A percentile compares a stretch with the other conserved stretches of the same genome.
Evolutionary conservation across 1,139 yeast species (phyloP).

Genomic region (Diutina siamensis): DNA sequence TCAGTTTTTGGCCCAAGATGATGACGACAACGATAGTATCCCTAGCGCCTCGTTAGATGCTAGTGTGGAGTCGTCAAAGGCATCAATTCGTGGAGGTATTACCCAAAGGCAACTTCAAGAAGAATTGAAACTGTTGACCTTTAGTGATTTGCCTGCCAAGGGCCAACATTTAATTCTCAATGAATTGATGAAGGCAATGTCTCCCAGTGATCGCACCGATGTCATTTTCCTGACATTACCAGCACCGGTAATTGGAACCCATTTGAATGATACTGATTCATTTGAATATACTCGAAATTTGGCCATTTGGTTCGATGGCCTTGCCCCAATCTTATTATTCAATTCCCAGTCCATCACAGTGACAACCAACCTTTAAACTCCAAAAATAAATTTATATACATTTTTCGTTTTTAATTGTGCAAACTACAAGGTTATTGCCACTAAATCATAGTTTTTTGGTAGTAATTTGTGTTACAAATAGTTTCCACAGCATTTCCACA

Average conservation of each 20-base stretch:
- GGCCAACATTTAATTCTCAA: conserved; percentile 86
- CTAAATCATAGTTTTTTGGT: too few relatives aligned
- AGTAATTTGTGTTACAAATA: too few relatives aligned
- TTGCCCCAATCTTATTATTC: conserved; percentile 72
- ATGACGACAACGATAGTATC: conserved; percentile 12
- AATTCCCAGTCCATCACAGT: conserved; percentile 94
- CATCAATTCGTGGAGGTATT: conserved; percentile 12
- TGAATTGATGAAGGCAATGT: conserved; percentile 59
- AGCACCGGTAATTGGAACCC: conserved; percentile 76
- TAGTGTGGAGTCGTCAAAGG: not conserved
- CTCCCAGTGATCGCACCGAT: conserved; percentile 42
- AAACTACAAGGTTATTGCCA: too few relatives aligned
- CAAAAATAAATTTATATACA: too few relatives aligned
- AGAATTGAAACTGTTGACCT: conserved; percentile 37
- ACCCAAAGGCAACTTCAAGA: conserved; percentile 28
- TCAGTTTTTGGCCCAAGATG: conserved; percentile 23
- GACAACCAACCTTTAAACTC: conserved; percentile 42
- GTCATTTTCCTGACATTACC: conserved; percentile 85
- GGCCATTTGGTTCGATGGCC: conserved; percentile 66
- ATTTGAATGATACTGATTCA: conserved; percentile 54
- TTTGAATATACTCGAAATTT: conserved; percentile 66
- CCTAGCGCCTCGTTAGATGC: conserved; percentile 5
- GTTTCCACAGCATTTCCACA: too few relatives aligned
- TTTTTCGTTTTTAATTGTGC: too few relatives aligned
- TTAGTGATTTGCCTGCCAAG: conserved; percentile 79